Base-by-base conservation (phyloP, 2,329 filamentous ascomycete species). In the Trichoderma sp. region DNA sequence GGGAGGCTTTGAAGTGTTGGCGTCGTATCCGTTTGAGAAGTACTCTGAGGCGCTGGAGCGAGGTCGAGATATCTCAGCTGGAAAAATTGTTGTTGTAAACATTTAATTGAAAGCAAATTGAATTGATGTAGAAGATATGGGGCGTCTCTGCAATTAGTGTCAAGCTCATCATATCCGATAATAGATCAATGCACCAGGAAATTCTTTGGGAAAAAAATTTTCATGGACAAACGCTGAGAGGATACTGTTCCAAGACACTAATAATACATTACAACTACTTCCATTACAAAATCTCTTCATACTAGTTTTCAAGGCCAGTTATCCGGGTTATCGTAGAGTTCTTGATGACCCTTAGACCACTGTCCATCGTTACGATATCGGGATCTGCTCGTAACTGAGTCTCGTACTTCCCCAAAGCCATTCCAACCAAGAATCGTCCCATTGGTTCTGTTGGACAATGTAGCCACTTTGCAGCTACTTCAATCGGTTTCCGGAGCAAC, bases 1-100 rank as follows among this genome's bases (percentile, higher is more conserved):
- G 24, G 71, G 69, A 11, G 73, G 73, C 2, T 72, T 71, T 19
- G 63, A 72, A 14, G 61, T 72, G 3, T 21, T 65, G 47, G 62
- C 47, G 11, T 66, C 62, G n/a, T 66, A 66, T 55, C 62, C 62
- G 19, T 27, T 66, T 29, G 49, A 55, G 27, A 24, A 57, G n/a
- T 55, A 53, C 14, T 31, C 47, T 2, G 19, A 55, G 29, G 62
- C 62, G 11, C 13, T 66, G 27, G 62, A 66, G 33, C 29, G 24
- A 37, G 62, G 62, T 6, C 8, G 33, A 60, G 40, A 27, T 3
- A 13, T 37, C 40, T 60, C 57, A 16, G 57, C 33, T 40, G 57
- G 57, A 24, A 43, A 37, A 7, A 60, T 43, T 60, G 57, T 60
- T 19, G 57, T 60, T 14, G 33, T 60, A 27, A 60, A 47, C 53